These are phyloP conservation scores for Hypoxylon trugodes DNA, from an alignment of 495 filamentous ascomycete species.

Conservation along the genomic window DNA sequence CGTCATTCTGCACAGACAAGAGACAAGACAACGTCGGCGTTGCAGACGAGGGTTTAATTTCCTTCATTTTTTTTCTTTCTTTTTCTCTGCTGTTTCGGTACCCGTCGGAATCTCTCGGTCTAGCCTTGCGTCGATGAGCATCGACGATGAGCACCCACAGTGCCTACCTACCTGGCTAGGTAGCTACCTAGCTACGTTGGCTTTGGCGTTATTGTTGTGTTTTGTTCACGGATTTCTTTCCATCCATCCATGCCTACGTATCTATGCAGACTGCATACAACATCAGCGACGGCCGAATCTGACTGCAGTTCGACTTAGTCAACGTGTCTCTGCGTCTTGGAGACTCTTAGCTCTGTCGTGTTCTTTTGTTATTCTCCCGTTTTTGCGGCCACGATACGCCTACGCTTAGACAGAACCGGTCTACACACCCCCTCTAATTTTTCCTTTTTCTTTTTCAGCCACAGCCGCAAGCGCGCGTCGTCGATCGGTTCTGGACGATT, in stretches of 20 bases:
- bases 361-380: slow-evolving; percentile 33
- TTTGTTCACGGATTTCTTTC: slow-evolving; percentile 11
- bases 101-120: slow-evolving; percentile 34
- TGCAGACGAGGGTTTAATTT: slow-evolving; percentile 8
- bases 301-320: slow-evolving; percentile 38
- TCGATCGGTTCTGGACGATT: slow-evolving; percentile 41
- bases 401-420: slow-evolving; percentile 5
- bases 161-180: too few species aligned
- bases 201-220: slow-evolving; percentile 2
- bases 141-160: slow-evolving; percentile 5
- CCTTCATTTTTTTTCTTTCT: slow-evolving; percentile 7
- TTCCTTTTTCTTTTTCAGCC: slow-evolving; percentile 25
- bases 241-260: slow-evolving; percentile 30
- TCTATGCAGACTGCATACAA: slow-evolving; percentile 40
- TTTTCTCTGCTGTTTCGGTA: slow-evolving; percentile 15
- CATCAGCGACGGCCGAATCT: slow-evolving; percentile 37
- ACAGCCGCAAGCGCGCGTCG: slow-evolving; percentile 35
- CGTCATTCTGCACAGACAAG: slow-evolving; percentile 38
- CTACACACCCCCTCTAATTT: slow-evolving; percentile 13
- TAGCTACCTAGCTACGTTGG: not conserved
- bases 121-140: slow-evolving; percentile 29
- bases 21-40: slow-evolving; percentile 22
- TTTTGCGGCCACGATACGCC: slow-evolving; percentile 15
- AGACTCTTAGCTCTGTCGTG: slow-evolving; percentile 40
- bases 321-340: slow-evolving; percentile 38